Evolutionary conservation across 2,329 filamentous ascomycete genomes (phyloP), one percentile per base, ranked within the genome.

Genomic region (Pseudogymnoascus sp.): DNA sequence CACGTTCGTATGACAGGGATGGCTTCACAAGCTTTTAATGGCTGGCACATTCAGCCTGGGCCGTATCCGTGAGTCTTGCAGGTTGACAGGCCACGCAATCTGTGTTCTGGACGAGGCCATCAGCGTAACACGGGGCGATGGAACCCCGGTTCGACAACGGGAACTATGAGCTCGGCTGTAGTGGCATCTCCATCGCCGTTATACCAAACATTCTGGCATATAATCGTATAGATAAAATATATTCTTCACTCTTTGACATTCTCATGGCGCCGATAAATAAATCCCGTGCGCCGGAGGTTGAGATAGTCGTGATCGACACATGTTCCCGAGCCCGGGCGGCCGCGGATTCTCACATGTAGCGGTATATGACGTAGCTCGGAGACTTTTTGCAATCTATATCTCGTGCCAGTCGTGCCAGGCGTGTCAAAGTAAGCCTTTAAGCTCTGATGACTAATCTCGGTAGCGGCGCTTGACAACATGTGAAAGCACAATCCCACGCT

Each of bases 321-420:
- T 53, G 47, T 8, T 53, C 47, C 47, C 28, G 47, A 53, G 9
- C 41, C 2, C 22, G 9, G 4, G 30, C 18, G n/a, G n/a, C 47
- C 28, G 15, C 47, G 47, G 47, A 53, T 53, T 53, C 47, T 18
- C 47, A 53, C 47, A 53, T 53, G 47, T 53, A 53, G 47, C 47
- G 47, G 18, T 20, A 53, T 12, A 53, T 53, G 47, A 53, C 47
- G 47, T 53, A 53, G 47, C 15, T 33, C 28, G 25, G 25, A 12
- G 25, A 12, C 7, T 30, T 50, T 30, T 7, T 9, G 6, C n/a
- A 38, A 38, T 38, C 37, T 38, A 38, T 22, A 50, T 53, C 9
- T 50, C 43, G 43, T 50, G 41, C 41, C 14, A 30, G 18, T 14
- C 37, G 18, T 50, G 41, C 41, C 14, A 30, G 18, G 2, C 37